Base-by-base conservation (phyloP, 2,329 filamentous ascomycete genomes). In the Colletotrichum trifolii region DNA sequence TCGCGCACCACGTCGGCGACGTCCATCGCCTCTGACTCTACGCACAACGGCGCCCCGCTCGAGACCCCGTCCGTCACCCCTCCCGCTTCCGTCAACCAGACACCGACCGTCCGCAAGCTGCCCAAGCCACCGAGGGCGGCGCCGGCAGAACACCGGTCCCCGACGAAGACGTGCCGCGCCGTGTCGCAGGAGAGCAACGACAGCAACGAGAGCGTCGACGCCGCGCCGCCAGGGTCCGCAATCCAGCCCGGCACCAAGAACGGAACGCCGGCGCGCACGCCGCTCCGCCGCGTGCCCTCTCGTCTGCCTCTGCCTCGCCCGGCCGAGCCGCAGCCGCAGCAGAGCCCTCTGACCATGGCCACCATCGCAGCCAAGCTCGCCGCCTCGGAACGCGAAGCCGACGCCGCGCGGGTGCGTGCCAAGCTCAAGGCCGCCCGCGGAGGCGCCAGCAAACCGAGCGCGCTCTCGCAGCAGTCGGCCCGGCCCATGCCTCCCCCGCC, bases 331-430 rank as follows among this genome's bases (percentile, higher is more conserved):
- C 72, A 74, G 1, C 76, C 79, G 6, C 82, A 84, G 53, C 86
- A 88, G 67, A 87, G 83, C 35, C 87, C 87, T 0, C 74, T 89
- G 4, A 88, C 84, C 17, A 88, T 89, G 82, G 85, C 86, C 8
- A 83, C 79, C 39, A 90, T 90, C 66, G 84, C 86, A 0, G 86
- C 87, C 35, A 90, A 90, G 74, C 79, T 90, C 0, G 88, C 87
- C 1, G 87, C 88, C 2, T 86, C 87, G 0, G 88, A 90, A 68
- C 81, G 85, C 15, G 87, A 89, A 57, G 88, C 88, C 4, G 87
- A 89, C 68, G 87, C 87, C 1, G 87, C 87, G 1, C 81, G 87
- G 33, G 86, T 89, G 0, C 79, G 87, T 4, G 88, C 88, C 3
- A 90, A 89, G 72, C 80, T 90, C 36, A 84, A 82, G 69, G 87